Base-by-base conservation (phyloP, 345 rosid species). In the Carallia brachiata region DNA sequence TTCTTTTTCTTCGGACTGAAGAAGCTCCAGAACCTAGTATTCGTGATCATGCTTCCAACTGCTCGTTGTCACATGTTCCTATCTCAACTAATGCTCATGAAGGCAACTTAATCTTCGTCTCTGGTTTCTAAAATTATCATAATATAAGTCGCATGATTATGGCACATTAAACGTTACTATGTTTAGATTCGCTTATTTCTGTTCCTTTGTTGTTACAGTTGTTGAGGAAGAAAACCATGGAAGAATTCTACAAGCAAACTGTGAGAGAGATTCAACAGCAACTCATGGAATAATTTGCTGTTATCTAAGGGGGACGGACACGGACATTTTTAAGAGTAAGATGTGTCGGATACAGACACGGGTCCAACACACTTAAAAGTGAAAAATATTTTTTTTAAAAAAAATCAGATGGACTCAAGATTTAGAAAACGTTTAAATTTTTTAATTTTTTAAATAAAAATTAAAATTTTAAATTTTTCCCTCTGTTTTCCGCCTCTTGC, bases 231-330 rank as follows among this genome's bases (percentile, higher is more conserved):
- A 83, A 68, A 83, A 60, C 55, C 78, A 70, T 64, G 93, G 87
- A 74, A 83, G 86, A 84, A 69, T 83, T 61, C 91, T 88, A 52
- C 93, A 90, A 72, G 52, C 84, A 61, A 90, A 89, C 77, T 87
- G 80, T 85, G 77, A 64, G 67, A 62, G 23, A 12, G 50, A 53
- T 44, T n/a, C 66, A 44, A 18, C 2, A 63, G 69, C 71, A 63
- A 62, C 59, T 30, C 52, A 68, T 17, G 44, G 32, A 50, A 5
- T 17, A 4, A 44, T 47, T 64, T 59, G 31, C 56, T 62, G 13
- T 23, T 23, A 23, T 23, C 23, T 23, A 23, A 23, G 23, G 23
- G 23, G 23, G 23, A 23, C 23, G 23, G 23, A 23, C 23, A 23
- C 23, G 23, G 23, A 19, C 23, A 23, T 23, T 23, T 23, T 23